Evolutionary conservation across 2,329 filamentous ascomycete genomes (phyloP).

Genomic region (Claviceps citrina): DNA sequence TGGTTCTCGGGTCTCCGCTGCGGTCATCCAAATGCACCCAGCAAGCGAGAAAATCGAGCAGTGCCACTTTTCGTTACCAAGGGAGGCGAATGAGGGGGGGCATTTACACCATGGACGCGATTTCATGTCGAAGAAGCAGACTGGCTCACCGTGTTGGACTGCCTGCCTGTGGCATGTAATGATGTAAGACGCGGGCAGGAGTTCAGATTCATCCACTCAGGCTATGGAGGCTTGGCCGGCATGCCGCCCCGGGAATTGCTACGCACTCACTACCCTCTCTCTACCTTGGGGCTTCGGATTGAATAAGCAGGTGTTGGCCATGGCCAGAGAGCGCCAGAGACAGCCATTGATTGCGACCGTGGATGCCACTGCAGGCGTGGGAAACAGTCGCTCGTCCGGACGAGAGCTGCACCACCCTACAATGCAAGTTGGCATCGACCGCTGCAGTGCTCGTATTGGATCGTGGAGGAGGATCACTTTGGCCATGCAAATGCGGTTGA

Average conservation of each 20-base stretch:
- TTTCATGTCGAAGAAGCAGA: not conserved
- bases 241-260: not conserved
- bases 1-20: not conserved
- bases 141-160: not conserved
- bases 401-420: too few species aligned
- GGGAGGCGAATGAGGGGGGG: not conserved
- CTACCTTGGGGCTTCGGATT: not conserved
- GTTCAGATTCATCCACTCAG: constrained; percentile 2
- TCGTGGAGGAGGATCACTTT: too few species aligned
- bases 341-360: not conserved
- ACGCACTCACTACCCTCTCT: too few species aligned
- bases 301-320: not conserved
- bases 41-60: not conserved
- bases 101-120: not conserved
- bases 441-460: too few species aligned
- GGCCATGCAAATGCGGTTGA: too few species aligned
- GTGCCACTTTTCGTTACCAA: too few species aligned
- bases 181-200: constrained; percentile 6
- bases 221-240: not conserved
- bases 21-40: not conserved
- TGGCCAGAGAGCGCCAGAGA: not conserved
- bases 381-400: not conserved
- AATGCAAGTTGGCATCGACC: too few species aligned
- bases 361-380: not conserved
- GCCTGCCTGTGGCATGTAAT: constrained; percentile 5